phyloP scores from a whole-genome alignment of 2,329 filamentous ascomycete species.

The Exophiala aquamarina region DNA sequence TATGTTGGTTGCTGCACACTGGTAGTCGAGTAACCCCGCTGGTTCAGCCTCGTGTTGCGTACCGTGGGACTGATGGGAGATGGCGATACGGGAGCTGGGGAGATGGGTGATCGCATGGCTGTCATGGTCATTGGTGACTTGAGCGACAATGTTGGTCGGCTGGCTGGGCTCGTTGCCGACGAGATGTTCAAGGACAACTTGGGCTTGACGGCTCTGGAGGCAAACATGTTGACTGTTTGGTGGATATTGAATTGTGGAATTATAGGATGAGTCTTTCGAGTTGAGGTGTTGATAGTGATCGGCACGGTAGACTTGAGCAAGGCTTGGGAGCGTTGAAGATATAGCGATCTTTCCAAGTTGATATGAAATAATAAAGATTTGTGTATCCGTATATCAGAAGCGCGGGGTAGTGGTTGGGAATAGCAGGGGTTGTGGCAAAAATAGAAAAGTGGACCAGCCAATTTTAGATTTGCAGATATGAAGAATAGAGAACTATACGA shows the following conservation, averaged over 20 bases:
- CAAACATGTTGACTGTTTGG: conserved; percentile 36
- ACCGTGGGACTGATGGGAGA: conserved; percentile 42
- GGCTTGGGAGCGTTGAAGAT: too few relatives aligned
- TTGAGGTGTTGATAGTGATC: too few relatives aligned
- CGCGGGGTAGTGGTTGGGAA: neutral
- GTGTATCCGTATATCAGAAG: conserved; percentile 23
- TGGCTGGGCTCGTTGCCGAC: conserved; percentile 31
- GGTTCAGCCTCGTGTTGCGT: conserved; percentile 38
- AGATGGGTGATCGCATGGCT: conserved; percentile 43
- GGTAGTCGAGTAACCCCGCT: conserved; percentile 38
- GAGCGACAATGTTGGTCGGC: conserved; percentile 41
- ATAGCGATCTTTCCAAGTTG: too few relatives aligned
- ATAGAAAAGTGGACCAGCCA: conserved; percentile 45
- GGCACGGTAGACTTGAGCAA: too few relatives aligned
- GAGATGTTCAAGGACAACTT: conserved; percentile 50
- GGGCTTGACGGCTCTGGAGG: conserved; percentile 43
- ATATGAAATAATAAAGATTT: conserved; percentile 30
- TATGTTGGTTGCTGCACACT: conserved; percentile 39
- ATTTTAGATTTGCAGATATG: conserved; percentile 31
- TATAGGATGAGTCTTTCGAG: too few relatives aligned
- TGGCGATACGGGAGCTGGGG: conserved; percentile 40
- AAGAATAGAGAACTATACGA: conserved; percentile 36
- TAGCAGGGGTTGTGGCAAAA: conserved; percentile 16
- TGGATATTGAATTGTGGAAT: neutral
- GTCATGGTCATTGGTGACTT: conserved; percentile 39